Conservation (phyloP, 768 basidiomycete species). For the Xerocomus potaroensis region DNA sequence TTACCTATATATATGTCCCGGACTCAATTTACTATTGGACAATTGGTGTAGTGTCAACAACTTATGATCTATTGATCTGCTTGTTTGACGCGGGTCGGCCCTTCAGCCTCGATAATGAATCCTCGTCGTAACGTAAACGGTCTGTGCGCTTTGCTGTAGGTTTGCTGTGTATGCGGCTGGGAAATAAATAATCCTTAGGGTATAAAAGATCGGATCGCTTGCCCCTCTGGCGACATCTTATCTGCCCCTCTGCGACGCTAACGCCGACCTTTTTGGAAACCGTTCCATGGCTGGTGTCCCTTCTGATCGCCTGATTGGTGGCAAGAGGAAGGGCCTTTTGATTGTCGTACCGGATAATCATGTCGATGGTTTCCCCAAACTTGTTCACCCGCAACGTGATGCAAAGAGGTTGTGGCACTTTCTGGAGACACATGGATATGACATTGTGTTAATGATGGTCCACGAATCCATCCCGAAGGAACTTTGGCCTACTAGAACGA, state of each 20-base stretch:
- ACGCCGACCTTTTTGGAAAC: background rate
- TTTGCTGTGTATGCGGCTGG: background rate
- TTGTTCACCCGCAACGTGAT: conserved; percentile 14
- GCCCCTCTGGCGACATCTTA: background rate
- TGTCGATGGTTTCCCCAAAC: background rate
- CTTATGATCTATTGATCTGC: background rate
- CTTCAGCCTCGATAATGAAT: background rate
- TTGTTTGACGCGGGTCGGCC: background rate
- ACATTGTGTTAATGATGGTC: conserved; percentile 46
- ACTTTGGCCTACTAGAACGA: conserved; percentile 38
- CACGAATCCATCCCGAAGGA: conserved; percentile 19
- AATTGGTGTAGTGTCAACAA: conserved; percentile 5
- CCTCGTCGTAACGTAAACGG: no score
- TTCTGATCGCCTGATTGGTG: background rate
- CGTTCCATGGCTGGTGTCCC: conserved; percentile 5
- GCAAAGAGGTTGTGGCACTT: conserved; percentile 11
- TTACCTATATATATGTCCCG: background rate
- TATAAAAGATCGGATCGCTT: no score
- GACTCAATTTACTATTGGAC: conserved; percentile 2
- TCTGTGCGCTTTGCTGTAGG: background rate
- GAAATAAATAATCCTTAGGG: no score
- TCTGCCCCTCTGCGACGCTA: background rate
- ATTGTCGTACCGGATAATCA: conserved; percentile 16
- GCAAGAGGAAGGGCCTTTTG: conserved; percentile 21
- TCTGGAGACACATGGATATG: conserved; percentile 38